Evolutionary conservation across 148 eudicot genomes (phyloP).

Genomic region (Rheum nobile): DNA sequence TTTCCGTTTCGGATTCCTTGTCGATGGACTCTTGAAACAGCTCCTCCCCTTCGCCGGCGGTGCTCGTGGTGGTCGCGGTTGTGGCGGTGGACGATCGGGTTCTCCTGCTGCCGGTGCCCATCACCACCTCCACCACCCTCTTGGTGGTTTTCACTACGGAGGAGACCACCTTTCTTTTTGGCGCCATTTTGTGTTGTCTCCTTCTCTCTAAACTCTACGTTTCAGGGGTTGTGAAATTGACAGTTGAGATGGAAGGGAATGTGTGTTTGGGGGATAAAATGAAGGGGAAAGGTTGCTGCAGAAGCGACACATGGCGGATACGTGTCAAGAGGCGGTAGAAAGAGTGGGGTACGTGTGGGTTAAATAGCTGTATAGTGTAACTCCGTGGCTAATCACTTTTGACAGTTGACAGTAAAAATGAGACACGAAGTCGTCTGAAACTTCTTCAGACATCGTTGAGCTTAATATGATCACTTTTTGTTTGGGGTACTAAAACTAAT

Average conservation of each 20-base stretch:
- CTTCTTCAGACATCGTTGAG: too few relatives aligned
- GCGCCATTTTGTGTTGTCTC: constrained; percentile 32
- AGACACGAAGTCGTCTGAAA: not conserved
- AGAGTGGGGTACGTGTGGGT: not conserved
- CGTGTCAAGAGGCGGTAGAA: not conserved
- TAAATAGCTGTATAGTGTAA: not conserved
- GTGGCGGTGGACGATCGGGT: not conserved
- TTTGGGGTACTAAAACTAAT: too few relatives aligned
- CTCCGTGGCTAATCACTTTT: too few relatives aligned
- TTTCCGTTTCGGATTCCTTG: not conserved
- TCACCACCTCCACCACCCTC: constrained; percentile 38
- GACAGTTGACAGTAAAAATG: not conserved
- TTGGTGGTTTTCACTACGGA: constrained; percentile 41
- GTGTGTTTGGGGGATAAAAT: not conserved
- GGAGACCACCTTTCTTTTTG: constrained; percentile 26
- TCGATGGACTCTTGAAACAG: not conserved
- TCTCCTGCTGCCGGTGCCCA: not conserved
- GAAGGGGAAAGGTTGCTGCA: not conserved
- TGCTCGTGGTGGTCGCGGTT: not conserved
- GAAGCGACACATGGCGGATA: not conserved
- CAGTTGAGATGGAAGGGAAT: not conserved
- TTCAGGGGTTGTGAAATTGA: not conserved
- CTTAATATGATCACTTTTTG: too few relatives aligned
- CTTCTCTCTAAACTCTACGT: not conserved
- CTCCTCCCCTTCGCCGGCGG: not conserved